Evolutionary conservation across 495 filamentous ascomycete genomes (phyloP), one percentile per base, ranked within the genome.

Genomic region (Penicillium simplicissimum): DNA sequence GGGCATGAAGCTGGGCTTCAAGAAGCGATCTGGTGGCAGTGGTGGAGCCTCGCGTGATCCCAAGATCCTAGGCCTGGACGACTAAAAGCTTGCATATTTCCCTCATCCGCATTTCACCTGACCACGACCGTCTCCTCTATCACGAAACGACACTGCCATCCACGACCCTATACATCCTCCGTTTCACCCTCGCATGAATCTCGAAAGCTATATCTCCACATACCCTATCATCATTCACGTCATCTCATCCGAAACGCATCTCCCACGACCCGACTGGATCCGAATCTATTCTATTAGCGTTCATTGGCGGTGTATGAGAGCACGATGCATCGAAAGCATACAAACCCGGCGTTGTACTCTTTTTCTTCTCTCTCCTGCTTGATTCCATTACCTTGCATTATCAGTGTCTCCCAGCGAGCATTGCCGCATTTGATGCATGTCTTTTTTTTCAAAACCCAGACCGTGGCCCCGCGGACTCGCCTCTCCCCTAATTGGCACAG

Each of bases 1-100:
- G 85, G 86, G 89, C 10, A 86, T 85, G 55, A 91, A 88, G 73
- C 73, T 96, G 25, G 88, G 89, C 4, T 85, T 90, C 69, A 85
- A 86, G 61, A 87, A 84, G 71, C 87, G 84, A 58, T 78, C 79
- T 7, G 71, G 71, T 6, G 64, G 69, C 15, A 75, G 72, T 53
- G 67, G 61, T n/a, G 62, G 62, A 14, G 33, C 40, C 53, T 72
- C 66, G 55, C 76, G 79, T 9, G 73, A 73, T 59, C 70, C 74
- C 34, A 74, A 68, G 63, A 62, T 74, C 17, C 55, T 73, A 19
- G 71, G 74, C 36, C 52, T 72, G 51, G 76, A 76, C 45, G 74
- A 76, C 38, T 74, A 71, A 71, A 62, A 57, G 42, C n/a, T 25
- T 37, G 15, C 31, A 37, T 57, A 28, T 47, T n/a, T 6, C 45